Evolutionary conservation across 208 protist genomes (phyloP).

Genomic region (Wallacemonas sp.): DNA sequence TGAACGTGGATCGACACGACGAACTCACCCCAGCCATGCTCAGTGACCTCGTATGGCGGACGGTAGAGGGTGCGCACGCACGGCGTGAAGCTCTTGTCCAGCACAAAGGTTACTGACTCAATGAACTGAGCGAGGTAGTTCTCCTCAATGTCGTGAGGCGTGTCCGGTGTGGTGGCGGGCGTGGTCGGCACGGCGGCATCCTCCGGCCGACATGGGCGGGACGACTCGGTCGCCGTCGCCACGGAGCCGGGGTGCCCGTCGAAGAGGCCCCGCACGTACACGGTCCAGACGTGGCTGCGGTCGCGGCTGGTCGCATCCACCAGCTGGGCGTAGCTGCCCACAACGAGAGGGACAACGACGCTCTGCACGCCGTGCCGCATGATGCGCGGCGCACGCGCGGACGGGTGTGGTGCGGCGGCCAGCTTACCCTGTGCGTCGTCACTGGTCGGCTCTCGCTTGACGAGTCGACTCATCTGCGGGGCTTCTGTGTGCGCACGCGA

Average conservation of each 20-base stretch:
- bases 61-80: constrained; percentile 53
- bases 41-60: constrained; percentile 82
- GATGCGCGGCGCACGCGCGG: background rate
- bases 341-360: constrained; percentile 61
- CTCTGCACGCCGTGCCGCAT: background rate
- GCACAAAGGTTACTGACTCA: constrained; percentile 71
- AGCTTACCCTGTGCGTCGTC: no score
- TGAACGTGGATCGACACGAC: constrained; percentile 76
- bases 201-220: background rate
- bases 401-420: background rate
- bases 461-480: no score
- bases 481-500: no score
- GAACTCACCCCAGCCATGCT: constrained; percentile 89
- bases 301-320: constrained; percentile 64
- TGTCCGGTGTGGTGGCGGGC: background rate
- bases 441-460: no score
- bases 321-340: constrained; percentile 67
- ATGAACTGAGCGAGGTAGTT: constrained; percentile 79
- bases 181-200: background rate
- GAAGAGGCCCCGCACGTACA: constrained; percentile 86
- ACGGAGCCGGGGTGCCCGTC: constrained; percentile 43
- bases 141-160: background rate
- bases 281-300: constrained; percentile 81
- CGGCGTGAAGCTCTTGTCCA: constrained; percentile 74
- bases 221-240: background rate